Base-by-base conservation (phyloP, 805 yeast genomes). In the Brettanomyces sp. region DNA sequence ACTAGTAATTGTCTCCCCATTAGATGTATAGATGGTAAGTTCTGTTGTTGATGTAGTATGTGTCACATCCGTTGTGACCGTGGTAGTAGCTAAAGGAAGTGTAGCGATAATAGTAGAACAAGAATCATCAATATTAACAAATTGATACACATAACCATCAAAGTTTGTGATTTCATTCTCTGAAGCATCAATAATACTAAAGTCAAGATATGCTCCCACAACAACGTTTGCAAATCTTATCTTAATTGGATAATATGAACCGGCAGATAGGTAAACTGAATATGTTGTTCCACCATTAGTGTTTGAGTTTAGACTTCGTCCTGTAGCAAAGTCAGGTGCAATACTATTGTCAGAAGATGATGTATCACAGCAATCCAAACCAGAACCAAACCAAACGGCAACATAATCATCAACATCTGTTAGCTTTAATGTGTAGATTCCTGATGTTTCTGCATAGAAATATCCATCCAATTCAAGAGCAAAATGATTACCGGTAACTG, bases 361-460 rank as follows among this genome's bases (percentile, higher is more conserved):
- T 12, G 30, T n/a, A 4, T 28, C 13, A 53, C 70, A 62, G 52
- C 76, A 70, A 28, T 57, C 58, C 23, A 68, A 59, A 45, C 53
- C 57, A 8, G 59, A 59, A 38, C 66, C 67, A 44, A 61, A 48
- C 41, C 53, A 56, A 39, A 68, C 62, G 52, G 58, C 59, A 18
- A 54, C 63, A 21, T 56, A 51, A 51, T 66, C 69, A 55, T 65
- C 70, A 23, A 58, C 56, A 9, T 36, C 36, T 5, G 39, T 34
- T 14, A 63, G 46, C 12, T 43, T 34, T 40, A 65, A 52, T 0
- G 50, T 45, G 42, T 61, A 66, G 7, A 52, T 43, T 48, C 70
- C 70, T 18, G 60, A 49, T 21, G 45, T 49, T 5, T 51, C 42
- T n/a, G 70, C 66, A 41, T 39, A 11, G 36, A 49, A 57, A 22